phyloP scores from a whole-genome alignment of 306 rosid species.

The Comarum palustre region DNA sequence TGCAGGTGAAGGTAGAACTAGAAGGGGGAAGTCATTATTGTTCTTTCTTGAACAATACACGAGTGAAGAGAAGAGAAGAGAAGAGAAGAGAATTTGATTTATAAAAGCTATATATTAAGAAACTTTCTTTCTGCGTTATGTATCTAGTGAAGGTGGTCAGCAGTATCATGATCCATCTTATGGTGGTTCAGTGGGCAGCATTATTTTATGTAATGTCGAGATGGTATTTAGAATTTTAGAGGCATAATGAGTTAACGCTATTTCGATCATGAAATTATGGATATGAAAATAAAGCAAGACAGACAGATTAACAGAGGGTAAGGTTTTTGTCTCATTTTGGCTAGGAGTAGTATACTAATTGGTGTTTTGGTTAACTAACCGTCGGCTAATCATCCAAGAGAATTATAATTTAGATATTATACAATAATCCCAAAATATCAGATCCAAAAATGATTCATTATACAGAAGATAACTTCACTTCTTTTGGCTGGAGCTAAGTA shows the following conservation, averaged over 20 bases:
- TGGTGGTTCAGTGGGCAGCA: background rate
- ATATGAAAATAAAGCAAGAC: background rate
- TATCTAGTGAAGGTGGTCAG: background rate
- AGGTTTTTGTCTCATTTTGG: background rate
- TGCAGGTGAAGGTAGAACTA: background rate
- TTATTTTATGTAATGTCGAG: background rate
- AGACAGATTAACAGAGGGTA: background rate
- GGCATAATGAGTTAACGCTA: no score
- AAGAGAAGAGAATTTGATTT: background rate
- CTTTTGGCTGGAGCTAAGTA: background rate
- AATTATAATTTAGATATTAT: no score
- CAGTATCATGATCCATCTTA: background rate
- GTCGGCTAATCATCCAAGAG: background rate
- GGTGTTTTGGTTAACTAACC: background rate
- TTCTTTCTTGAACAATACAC: background rate
- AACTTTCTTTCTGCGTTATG: background rate
- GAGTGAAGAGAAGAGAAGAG: background rate
- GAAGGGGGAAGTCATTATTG: no score
- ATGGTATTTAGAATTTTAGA: background rate
- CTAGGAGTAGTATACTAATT: background rate
- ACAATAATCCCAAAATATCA: background rate
- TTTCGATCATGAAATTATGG: no score
- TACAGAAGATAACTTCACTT: background rate
- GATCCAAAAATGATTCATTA: background rate
- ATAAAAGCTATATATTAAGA: background rate